phyloP scores from a whole-genome alignment of 345 rosid species.

The Microcos paniculata region DNA sequence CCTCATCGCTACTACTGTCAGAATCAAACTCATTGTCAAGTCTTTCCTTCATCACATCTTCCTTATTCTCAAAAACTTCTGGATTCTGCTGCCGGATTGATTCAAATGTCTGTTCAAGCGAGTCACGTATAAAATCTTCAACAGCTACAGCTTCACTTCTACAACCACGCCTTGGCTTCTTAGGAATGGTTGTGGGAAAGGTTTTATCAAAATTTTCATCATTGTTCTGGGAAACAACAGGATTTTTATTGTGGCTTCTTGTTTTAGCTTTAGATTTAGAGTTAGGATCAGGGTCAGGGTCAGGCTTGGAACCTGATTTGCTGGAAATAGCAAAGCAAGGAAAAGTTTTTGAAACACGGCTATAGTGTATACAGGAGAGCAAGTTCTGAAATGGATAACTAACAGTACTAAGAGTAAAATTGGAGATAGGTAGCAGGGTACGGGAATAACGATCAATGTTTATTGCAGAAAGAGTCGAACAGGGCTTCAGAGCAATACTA shows the following conservation, averaged over 20 bases:
- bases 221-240: conserved; percentile 20
- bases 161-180: conserved; percentile 69
- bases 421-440: conserved; percentile 1
- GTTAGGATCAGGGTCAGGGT: conserved; percentile 37
- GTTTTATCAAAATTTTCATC: conserved; percentile 21
- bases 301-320: conserved; percentile 29
- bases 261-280: conserved; percentile 26
- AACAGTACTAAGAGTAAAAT: neutral
- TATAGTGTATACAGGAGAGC: neutral
- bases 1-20: conserved; percentile 28
- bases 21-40: conserved; percentile 29
- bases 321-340: conserved; percentile 42
- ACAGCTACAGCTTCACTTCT: conserved; percentile 81
- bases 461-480: conserved; percentile 15
- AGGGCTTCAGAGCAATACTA: conserved; percentile 25
- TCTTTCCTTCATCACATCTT: conserved; percentile 48
- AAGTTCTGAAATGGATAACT: neutral
- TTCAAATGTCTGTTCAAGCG: conserved; percentile 65
- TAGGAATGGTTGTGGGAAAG: conserved; percentile 47
- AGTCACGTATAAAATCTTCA: conserved; percentile 71
- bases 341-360: conserved; percentile 18
- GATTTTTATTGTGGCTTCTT: conserved; percentile 16
- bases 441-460: conserved; percentile 6
- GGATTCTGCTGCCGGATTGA: conserved; percentile 60
- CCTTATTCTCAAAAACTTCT: conserved; percentile 46